phyloP scores from a whole-genome alignment of 2,329 filamentous ascomycete genomes.

The Nakataea oryzae region DNA sequence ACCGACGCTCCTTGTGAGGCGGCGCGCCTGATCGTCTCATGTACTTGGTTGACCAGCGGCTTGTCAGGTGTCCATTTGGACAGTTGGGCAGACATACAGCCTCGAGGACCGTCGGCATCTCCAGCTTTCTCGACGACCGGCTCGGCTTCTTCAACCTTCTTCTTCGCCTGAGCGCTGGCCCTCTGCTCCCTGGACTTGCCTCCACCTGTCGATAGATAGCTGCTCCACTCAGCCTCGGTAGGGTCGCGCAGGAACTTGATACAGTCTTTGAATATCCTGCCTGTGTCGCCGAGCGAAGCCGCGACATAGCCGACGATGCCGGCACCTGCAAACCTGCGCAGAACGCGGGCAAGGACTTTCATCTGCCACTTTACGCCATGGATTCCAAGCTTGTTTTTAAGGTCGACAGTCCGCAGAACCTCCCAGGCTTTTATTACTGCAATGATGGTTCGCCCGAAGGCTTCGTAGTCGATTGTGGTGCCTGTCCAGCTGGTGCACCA shows the following conservation, averaged over 20 bases:
- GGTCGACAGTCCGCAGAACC: constrained; percentile 46
- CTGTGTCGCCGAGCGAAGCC: constrained; percentile 36
- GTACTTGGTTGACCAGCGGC: constrained; percentile 22
- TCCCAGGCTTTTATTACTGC: constrained; percentile 47
- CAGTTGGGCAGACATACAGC: background rate
- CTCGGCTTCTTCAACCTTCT: constrained; percentile 5
- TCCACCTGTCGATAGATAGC: constrained; percentile 36
- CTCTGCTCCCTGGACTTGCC: constrained; percentile 5
- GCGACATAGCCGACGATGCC: constrained; percentile 47
- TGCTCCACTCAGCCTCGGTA: constrained; percentile 43
- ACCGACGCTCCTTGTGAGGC: constrained; percentile 22
- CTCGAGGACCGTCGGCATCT: background rate
- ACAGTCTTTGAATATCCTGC: constrained; percentile 49
- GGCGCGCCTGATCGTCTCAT: constrained; percentile 21
- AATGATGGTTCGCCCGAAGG: constrained; percentile 45
- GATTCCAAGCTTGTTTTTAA: constrained; percentile 47
- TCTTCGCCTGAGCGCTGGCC: background rate
- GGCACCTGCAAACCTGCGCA: constrained; percentile 44
- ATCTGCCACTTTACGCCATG: constrained; percentile 46
- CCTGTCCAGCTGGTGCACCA: constrained; percentile 48
- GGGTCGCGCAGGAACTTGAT: constrained; percentile 48
- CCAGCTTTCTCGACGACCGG: constrained; percentile 9
- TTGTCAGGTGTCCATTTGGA: constrained; percentile 20
- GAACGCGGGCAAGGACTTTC: constrained; percentile 48
- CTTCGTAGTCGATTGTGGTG: constrained; percentile 45